Conservation (phyloP, 768 basidiomycete species). For the Phaeotremella skinneri region DNA sequence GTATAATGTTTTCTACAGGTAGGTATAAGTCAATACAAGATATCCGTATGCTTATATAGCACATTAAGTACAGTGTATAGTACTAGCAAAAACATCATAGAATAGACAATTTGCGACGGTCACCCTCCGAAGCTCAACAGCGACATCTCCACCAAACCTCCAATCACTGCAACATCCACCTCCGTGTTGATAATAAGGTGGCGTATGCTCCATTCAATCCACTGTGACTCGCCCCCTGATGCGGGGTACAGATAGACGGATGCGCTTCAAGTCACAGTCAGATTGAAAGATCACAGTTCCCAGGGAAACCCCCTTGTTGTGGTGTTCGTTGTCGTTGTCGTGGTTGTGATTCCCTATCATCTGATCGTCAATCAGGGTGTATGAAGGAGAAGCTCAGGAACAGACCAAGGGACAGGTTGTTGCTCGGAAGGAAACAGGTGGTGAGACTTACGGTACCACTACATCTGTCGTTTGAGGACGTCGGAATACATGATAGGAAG, state of each 20-base stretch:
- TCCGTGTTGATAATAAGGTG: too few species aligned
- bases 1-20: too few species aligned
- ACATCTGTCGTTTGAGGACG: conserved; percentile 53
- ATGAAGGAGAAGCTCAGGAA: conserved; percentile 3
- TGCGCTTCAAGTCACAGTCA: background rate
- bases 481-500: conserved; percentile 86
- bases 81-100: too few species aligned
- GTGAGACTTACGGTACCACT: conserved; percentile 47
- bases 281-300: background rate
- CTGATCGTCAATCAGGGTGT: background rate
- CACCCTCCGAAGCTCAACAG: too few species aligned
- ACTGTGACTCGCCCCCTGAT: too few species aligned
- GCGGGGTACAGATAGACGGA: background rate
- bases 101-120: too few species aligned
- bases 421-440: background rate
- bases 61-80: too few species aligned
- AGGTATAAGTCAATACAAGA: too few species aligned
- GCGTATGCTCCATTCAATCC: too few species aligned
- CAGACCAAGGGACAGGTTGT: background rate
- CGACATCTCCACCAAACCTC: too few species aligned
- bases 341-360: conserved; percentile 26
- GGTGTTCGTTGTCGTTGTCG: conserved; percentile 9
- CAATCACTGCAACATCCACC: too few species aligned
- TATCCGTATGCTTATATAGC: too few species aligned
- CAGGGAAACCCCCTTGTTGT: background rate